Evolutionary conservation across 31 red algal species (phyloP).

Genomic region (Asparagopsis taxiformis): DNA sequence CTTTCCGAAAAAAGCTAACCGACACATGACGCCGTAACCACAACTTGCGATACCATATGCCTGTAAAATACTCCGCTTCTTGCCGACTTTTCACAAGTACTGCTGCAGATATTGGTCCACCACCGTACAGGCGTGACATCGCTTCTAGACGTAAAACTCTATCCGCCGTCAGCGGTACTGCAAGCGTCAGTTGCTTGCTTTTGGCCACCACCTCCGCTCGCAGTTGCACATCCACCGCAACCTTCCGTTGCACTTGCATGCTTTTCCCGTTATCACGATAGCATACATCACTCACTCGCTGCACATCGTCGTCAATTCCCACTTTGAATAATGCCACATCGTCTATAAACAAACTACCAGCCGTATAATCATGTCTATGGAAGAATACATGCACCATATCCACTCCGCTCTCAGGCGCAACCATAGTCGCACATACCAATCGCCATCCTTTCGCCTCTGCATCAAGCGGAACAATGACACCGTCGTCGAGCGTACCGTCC

Average conservation of each 20-base stretch:
- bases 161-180: constrained; percentile 66
- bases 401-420: background rate
- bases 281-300: background rate
- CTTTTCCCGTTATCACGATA: background rate
- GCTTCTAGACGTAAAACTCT: constrained; percentile 56
- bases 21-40: constrained; percentile 53
- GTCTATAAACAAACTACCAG: constrained; percentile 9
- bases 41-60: constrained; percentile 28
- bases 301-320: background rate
- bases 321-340: constrained; percentile 2
- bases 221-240: constrained; percentile 4
- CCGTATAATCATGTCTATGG: constrained; percentile 18
- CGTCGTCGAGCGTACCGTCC: constrained; percentile 25
- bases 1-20: constrained; percentile 23
- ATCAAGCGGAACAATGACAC: constrained; percentile 11
- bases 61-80: constrained; percentile 19
- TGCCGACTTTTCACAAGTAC: constrained; percentile 26
- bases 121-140: constrained; percentile 54
- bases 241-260: background rate
- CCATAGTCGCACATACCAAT: constrained; percentile 23
- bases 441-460: constrained; percentile 5
- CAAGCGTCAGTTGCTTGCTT: constrained; percentile 42
- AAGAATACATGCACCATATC: constrained; percentile 27
- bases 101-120: constrained; percentile 59
- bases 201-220: constrained; percentile 24